A percentile compares a stretch with the other conserved stretches of the same genome.
Evolutionary conservation across 768 basidiomycete species (phyloP).

Genomic region (Lentinula detonsa): DNA sequence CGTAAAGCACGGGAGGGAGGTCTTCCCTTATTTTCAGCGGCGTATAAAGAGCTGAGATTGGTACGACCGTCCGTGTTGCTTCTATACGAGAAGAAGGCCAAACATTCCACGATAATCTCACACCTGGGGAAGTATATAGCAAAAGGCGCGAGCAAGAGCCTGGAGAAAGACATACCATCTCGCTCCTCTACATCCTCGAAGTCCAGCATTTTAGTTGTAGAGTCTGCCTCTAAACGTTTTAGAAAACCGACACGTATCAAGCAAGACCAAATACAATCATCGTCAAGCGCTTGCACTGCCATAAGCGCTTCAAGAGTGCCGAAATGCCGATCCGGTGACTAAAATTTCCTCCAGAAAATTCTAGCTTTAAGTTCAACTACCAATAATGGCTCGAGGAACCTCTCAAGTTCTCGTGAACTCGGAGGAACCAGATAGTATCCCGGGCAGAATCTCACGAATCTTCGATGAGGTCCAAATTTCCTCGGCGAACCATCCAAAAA

Average conservation of each 20-base stretch:
- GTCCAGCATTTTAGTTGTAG: slow-evolving; percentile 50
- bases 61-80: slow-evolving; percentile 95
- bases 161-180: slow-evolving; percentile 57
- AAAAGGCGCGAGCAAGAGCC: neutral
- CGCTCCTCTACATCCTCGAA: slow-evolving; percentile 98
- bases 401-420: neutral
- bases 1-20: slow-evolving; percentile 92
- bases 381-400: no score
- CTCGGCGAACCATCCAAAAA: slow-evolving; percentile 82
- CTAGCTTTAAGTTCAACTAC: no score
- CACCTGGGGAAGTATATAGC: slow-evolving; percentile 44
- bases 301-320: neutral
- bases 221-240: neutral
- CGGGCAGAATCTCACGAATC: slow-evolving; percentile 45
- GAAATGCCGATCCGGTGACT: neutral
- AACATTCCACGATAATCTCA: slow-evolving; percentile 97
- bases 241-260: slow-evolving; percentile 1
- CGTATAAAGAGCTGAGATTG: slow-evolving; percentile 96
- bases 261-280: neutral
- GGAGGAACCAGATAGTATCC: neutral
- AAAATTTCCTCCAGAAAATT: neutral
- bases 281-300: neutral
- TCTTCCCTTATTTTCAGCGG: slow-evolving; percentile 93
- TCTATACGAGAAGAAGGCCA: slow-evolving; percentile 99
- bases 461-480: slow-evolving; percentile 76